These are phyloP conservation scores for Lodderomyces parapsilosis DNA, from an alignment of 1,139 yeast genomes.

Conservation along the genomic window DNA sequence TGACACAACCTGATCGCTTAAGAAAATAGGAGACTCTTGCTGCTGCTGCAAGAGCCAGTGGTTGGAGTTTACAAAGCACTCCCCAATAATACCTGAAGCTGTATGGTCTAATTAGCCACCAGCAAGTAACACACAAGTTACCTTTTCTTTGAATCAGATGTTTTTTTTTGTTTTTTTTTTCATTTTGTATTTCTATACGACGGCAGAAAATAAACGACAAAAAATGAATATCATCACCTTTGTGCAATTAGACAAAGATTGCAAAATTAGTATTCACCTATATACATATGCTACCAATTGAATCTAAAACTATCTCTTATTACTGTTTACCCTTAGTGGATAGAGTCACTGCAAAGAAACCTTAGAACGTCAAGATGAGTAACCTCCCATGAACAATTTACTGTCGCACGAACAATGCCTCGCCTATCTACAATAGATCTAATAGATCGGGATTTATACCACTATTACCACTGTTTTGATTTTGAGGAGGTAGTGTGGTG, in stretches of 20 bases:
- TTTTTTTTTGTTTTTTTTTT: background rate
- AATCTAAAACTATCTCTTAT: too few relatives aligned
- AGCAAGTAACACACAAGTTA: background rate
- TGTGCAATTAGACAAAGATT: background rate
- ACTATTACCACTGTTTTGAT: constrained; percentile 4
- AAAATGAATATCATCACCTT: too few relatives aligned
- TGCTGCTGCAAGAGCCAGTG: too few relatives aligned
- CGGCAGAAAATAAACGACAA: too few relatives aligned
- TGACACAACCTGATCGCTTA: too few relatives aligned
- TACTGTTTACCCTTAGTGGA: too few relatives aligned
- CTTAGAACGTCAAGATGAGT: too few relatives aligned
- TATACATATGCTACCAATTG: background rate
- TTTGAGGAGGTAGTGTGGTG: constrained; percentile 3
- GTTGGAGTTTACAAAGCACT: too few relatives aligned
- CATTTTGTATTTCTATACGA: background rate
- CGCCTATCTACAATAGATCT: constrained; percentile 10
- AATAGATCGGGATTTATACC: constrained; percentile 10
- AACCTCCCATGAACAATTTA: too few relatives aligned
- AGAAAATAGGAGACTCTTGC: too few relatives aligned
- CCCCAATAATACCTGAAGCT: too few relatives aligned
- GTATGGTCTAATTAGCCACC: background rate
- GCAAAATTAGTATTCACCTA: background rate
- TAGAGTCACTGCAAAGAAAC: too few relatives aligned
- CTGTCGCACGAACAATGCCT: background rate
- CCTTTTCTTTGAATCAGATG: background rate